These are phyloP conservation scores for Orbilia javanica DNA, from an alignment of 2,329 filamentous ascomycete genomes.

Conservation along the genomic window DNA sequence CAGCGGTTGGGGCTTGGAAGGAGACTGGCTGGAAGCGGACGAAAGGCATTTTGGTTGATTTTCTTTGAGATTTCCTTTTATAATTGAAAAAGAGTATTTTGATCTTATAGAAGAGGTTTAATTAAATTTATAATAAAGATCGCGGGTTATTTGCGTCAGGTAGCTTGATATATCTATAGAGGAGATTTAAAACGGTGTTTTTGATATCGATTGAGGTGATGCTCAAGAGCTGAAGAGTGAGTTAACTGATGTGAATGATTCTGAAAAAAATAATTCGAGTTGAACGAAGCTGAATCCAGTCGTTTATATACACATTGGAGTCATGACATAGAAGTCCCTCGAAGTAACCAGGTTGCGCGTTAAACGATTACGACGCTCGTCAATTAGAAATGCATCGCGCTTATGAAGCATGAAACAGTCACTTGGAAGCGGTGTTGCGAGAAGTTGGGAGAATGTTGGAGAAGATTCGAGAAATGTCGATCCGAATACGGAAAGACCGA, in stretches of 20 bases:
- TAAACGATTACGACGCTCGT: constrained; percentile 40
- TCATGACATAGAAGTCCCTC: constrained; percentile 18
- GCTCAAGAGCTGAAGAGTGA: constrained; percentile 28
- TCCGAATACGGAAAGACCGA: neutral
- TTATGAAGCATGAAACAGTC: constrained; percentile 33
- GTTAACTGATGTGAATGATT: constrained; percentile 33
- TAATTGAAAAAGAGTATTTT: constrained; percentile 29
- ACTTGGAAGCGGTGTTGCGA: constrained; percentile 29
- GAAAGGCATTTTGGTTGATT: constrained; percentile 52
- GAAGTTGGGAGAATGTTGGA: constrained; percentile 42
- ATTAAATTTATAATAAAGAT: no score
- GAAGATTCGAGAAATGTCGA: constrained; percentile 41
- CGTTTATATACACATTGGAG: constrained; percentile 50
- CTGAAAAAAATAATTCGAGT: constrained; percentile 43
- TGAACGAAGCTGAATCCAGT: constrained; percentile 8
- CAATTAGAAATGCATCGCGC: constrained; percentile 51
- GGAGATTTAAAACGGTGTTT: neutral
- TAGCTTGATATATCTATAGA: neutral
- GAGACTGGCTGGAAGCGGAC: constrained; percentile 46
- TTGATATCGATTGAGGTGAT: neutral
- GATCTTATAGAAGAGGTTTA: no score
- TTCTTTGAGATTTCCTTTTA: constrained; percentile 29
- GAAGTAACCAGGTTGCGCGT: constrained; percentile 23
- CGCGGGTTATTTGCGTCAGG: neutral
- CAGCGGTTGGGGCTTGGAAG: constrained; percentile 32